Conservation (phyloP, 1,284 basidiomycete genomes). For the Cronartium quercuum region DNA sequence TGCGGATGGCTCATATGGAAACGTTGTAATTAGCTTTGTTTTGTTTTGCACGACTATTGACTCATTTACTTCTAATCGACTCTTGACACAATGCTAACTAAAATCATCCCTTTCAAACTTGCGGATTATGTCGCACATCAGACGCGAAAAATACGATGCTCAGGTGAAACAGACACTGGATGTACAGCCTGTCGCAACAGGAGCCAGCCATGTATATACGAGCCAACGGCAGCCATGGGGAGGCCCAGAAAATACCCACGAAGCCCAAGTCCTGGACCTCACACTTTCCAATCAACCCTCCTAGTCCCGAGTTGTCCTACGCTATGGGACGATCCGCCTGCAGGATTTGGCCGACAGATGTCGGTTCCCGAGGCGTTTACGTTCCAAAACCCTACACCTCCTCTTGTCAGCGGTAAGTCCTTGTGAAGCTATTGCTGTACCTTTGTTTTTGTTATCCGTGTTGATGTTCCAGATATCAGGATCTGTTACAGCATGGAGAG, state of each 20-base stretch:
- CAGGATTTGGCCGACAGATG: neutral
- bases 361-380: neutral
- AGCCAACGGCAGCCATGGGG: constrained; percentile 37
- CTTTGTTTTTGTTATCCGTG: no score
- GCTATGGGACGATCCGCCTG: constrained; percentile 4
- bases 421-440: no score
- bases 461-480: no score
- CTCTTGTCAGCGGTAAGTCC: no score
- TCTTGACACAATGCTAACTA: no score
- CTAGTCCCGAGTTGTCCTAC: neutral
- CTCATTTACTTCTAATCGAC: neutral
- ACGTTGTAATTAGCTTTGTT: neutral
- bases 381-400: neutral
- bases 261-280: constrained; percentile 5
- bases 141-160: constrained; percentile 36
- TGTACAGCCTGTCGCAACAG: constrained; percentile 31
- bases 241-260: constrained; percentile 33
- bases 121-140: neutral
- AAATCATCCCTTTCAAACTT: neutral
- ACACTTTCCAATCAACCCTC: neutral
- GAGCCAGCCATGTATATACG: constrained; percentile 30
- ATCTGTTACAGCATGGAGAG: neutral
- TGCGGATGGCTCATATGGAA: neutral
- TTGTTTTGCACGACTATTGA: neutral
- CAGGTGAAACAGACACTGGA: constrained; percentile 29